These are phyloP conservation scores for Cystofilobasidium capitatum DNA, from an alignment of 768 basidiomycete genomes.

Conservation along the genomic window DNA sequence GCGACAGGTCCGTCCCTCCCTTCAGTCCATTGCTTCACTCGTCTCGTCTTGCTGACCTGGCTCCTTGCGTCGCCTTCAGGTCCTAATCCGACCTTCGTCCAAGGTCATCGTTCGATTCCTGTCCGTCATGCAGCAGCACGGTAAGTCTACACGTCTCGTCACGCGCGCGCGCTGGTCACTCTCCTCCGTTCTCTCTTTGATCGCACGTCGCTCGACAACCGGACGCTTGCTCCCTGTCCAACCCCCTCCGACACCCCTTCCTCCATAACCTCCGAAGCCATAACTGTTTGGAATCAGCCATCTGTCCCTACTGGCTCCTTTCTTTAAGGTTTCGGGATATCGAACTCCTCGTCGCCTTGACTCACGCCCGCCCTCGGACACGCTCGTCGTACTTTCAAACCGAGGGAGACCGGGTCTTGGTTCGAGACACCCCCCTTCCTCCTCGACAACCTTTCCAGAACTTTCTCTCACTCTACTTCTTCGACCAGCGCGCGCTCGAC, in stretches of 20 bases:
- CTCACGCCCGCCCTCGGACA: not conserved
- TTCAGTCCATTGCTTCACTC: not conserved
- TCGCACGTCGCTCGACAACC: not conserved
- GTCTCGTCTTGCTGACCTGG: not conserved
- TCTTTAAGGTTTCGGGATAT: slow-evolving; percentile 43
- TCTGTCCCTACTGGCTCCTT: slow-evolving; percentile 36
- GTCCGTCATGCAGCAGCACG: slow-evolving; percentile 97
- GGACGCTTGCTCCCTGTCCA: not conserved
- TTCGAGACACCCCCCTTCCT: slow-evolving; percentile 15
- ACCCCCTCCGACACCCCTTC: not conserved
- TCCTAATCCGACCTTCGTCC: slow-evolving; percentile 90
- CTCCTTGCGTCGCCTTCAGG: slow-evolving; percentile 37
- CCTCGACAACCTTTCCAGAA: slow-evolving; percentile 29
- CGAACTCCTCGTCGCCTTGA: slow-evolving; percentile 24
- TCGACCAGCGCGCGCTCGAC: not conserved
- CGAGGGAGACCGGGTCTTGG: slow-evolving; percentile 21
- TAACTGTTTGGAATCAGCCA: slow-evolving; percentile 40
- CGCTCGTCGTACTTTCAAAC: not conserved
- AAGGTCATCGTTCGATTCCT: slow-evolving; percentile 98
- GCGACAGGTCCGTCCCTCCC: slow-evolving; percentile 52
- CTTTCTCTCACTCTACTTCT: slow-evolving; percentile 19
- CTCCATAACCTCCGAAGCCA: slow-evolving; percentile 28
- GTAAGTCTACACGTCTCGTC: no score
- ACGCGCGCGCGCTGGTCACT: slow-evolving; percentile 8
- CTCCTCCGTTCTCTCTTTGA: slow-evolving; percentile 1